Conservation (phyloP, 176 grass and related monocot genomes). For the Cymbopogon citratus region DNA sequence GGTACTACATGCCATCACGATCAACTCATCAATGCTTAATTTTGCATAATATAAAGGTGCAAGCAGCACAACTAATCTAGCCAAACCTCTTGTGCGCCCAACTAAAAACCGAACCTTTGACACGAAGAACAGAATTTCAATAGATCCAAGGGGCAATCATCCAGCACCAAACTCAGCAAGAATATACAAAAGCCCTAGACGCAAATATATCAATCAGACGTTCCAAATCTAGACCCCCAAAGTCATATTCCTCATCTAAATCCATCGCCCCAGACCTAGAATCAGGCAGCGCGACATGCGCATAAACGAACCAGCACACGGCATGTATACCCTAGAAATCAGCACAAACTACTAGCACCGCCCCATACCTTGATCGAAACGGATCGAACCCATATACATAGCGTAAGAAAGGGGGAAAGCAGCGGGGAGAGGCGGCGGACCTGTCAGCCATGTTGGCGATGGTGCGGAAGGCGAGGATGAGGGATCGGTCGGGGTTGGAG, state of each 20-base stretch:
- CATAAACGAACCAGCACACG: background rate
- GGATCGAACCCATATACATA: background rate
- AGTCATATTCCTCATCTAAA: background rate
- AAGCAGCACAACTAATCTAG: background rate
- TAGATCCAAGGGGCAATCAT: constrained; percentile 26
- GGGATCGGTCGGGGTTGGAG: constrained; percentile 69
- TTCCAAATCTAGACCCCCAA: constrained; percentile 19
- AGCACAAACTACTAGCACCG: background rate
- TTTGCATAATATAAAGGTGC: background rate
- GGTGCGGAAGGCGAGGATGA: constrained; percentile 76
- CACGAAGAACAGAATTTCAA: background rate
- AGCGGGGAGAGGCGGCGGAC: background rate
- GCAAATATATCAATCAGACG: background rate
- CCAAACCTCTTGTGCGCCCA: background rate
- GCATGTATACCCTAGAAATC: background rate
- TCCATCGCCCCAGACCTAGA: background rate
- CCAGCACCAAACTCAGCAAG: background rate
- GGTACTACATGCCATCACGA: background rate
- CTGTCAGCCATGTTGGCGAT: constrained; percentile 91
- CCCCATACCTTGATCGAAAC: background rate
- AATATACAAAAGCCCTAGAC: background rate
- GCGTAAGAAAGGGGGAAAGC: background rate
- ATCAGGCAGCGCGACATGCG: background rate
- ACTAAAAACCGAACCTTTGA: background rate
- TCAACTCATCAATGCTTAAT: background rate